Evolutionary conservation across 139 green algal genomes (phyloP).

Genomic region (Chlorella vulgaris): DNA sequence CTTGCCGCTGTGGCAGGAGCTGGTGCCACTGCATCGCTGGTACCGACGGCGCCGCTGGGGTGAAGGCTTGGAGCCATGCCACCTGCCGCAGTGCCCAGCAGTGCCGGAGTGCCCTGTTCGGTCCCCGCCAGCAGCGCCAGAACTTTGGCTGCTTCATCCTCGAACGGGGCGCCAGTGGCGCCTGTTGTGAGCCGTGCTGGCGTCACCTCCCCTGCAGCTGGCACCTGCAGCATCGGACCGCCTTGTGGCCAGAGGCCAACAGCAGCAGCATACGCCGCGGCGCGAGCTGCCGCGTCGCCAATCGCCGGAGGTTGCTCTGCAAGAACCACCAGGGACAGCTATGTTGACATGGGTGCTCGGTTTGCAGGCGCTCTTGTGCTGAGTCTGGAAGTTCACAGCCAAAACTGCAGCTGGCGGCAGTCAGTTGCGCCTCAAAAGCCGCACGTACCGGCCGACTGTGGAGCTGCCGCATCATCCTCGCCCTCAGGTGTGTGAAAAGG

Average conservation of each 20-base stretch:
- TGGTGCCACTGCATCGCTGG: no score
- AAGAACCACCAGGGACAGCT: neutral
- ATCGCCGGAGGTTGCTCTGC: neutral
- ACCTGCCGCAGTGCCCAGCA: no score
- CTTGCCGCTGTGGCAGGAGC: no score
- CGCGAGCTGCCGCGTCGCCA: neutral
- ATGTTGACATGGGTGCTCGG: neutral
- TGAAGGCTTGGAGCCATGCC: no score
- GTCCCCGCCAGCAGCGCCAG: neutral
- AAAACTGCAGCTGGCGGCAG: neutral
- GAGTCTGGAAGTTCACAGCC: neutral
- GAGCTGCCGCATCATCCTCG: neutral
- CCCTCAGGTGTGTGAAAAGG: neutral
- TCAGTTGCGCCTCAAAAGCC: neutral
- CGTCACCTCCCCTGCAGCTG: no score
- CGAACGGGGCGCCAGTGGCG: neutral
- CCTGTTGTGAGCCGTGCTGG: neutral
- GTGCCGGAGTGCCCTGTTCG: no score
- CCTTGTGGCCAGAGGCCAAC: neutral
- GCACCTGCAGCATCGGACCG: neutral
- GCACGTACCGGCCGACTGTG: neutral
- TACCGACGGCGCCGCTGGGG: no score
- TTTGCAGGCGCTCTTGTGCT: neutral
- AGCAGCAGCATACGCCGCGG: neutral
- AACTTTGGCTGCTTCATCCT: slow-evolving; percentile 2